A percentile compares a stretch with the other conserved stretches of the same genome.
Conservation (phyloP, 306 rosid species). For the Prosopis cineraria region DNA sequence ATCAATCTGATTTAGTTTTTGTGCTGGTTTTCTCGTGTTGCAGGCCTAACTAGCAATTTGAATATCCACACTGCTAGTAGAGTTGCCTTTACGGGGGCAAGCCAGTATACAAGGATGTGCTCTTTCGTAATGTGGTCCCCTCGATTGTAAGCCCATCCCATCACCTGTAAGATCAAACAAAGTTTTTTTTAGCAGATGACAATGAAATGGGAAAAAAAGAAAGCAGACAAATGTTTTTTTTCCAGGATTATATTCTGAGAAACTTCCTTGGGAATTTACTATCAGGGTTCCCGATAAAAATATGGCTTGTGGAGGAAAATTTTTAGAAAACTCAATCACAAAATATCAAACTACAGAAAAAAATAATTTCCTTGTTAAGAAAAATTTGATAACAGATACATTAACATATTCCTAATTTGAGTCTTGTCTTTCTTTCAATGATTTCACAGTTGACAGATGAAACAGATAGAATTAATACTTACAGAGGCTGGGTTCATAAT, state of each 20-base stretch:
- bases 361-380: background rate
- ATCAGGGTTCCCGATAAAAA: background rate
- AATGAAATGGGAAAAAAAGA: background rate
- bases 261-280: background rate
- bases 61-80: slow-evolving; percentile 79
- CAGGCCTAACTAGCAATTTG: slow-evolving; percentile 51
- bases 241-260: background rate
- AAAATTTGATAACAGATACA: background rate
- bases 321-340: background rate
- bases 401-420: background rate
- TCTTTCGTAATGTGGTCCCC: slow-evolving; percentile 88
- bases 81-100: slow-evolving; percentile 87
- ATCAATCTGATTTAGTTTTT: slow-evolving; percentile 79
- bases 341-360: background rate
- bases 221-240: background rate
- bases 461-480: slow-evolving; percentile 39
- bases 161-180: slow-evolving; percentile 53
- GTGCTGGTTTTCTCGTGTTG: slow-evolving; percentile 42
- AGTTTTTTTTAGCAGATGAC: slow-evolving; percentile 1
- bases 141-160: slow-evolving; percentile 96
- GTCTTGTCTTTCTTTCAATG: background rate
- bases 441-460: background rate
- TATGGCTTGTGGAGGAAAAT: background rate
- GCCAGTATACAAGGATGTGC: slow-evolving; percentile 88
- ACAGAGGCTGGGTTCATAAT: slow-evolving; percentile 96